Percentiles rank a stretch among this genome's conserved stretches.
Evolutionary conservation across 148 eudicot genomes (phyloP).

Genomic region (Arbutus unedo): DNA sequence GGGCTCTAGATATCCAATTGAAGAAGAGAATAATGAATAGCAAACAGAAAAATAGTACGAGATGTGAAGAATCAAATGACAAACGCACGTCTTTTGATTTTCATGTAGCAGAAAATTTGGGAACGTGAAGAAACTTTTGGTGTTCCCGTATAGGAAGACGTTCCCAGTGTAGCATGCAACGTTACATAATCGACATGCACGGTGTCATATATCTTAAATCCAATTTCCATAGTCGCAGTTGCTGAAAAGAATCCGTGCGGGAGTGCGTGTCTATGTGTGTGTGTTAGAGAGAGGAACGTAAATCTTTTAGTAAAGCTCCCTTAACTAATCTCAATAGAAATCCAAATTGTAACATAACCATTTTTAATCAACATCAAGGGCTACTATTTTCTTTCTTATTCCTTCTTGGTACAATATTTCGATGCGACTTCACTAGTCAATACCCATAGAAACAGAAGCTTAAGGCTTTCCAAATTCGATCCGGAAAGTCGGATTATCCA

Average conservation of each 20-base stretch:
- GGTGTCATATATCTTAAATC: neutral
- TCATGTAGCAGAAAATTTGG: neutral
- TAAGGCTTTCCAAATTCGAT: neutral
- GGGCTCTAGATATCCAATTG: conserved; percentile 58
- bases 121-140: neutral
- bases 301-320: neutral
- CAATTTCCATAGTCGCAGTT: neutral
- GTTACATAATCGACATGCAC: neutral
- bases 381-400: neutral
- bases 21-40: neutral
- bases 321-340: too few species aligned
- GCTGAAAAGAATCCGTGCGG: neutral
- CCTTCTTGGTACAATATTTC: neutral
- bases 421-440: neutral
- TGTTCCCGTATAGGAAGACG: neutral
- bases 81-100: neutral
- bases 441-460: neutral
- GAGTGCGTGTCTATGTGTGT: neutral
- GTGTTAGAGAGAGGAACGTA: neutral
- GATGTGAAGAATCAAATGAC: neutral
- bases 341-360: neutral
- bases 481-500: neutral
- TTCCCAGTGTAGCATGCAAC: neutral
- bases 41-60: neutral
- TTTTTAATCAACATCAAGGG: neutral